Evolutionary conservation across 441 rosid species (phyloP).

Genomic region (Pelargonium australe): DNA sequence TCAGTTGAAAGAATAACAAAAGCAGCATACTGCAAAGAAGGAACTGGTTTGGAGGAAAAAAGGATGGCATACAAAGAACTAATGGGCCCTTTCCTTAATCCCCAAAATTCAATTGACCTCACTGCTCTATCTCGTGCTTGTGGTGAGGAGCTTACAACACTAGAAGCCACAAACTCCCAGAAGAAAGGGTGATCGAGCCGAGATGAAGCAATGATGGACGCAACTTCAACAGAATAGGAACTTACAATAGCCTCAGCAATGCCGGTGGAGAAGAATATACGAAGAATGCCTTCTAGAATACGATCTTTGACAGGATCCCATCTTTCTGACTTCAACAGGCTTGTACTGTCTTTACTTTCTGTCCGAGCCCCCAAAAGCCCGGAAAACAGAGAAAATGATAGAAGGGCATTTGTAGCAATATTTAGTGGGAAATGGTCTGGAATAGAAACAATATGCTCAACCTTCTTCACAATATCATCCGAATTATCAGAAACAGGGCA

Average conservation of each 20-base stretch:
- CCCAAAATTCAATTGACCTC: conserved; percentile 87
- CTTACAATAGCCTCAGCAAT: conserved; percentile 76
- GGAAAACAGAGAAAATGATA: conserved; percentile 53
- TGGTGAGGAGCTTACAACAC: conserved; percentile 52
- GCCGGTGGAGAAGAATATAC: conserved; percentile 83
- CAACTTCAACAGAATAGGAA: conserved; percentile 54
- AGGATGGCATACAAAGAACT: conserved; percentile 74
- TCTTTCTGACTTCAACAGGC: conserved; percentile 36
- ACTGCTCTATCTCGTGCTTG: conserved; percentile 75
- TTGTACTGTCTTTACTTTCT: conserved; percentile 30
- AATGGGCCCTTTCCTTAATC: conserved; percentile 70
- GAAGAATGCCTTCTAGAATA: conserved; percentile 75
- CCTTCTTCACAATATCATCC: conserved; percentile 40
- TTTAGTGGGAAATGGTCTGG: conserved; percentile 46
- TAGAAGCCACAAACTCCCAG: conserved; percentile 80
- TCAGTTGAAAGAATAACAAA: conserved; percentile 71
- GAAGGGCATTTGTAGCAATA: conserved; percentile 61
- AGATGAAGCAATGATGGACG: conserved; percentile 55
- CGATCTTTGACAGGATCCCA: conserved; percentile 60
- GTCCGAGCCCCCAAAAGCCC: conserved; percentile 30
- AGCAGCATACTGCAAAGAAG: conserved; percentile 75
- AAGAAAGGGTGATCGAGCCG: conserved; percentile 50
- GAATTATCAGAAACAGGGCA: conserved; percentile 36
- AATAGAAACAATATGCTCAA: conserved; percentile 45
- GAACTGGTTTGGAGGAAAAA: conserved; percentile 62